Conservation (phyloP, 192 early-diverging fungal genomes). For the Backusella circina region DNA sequence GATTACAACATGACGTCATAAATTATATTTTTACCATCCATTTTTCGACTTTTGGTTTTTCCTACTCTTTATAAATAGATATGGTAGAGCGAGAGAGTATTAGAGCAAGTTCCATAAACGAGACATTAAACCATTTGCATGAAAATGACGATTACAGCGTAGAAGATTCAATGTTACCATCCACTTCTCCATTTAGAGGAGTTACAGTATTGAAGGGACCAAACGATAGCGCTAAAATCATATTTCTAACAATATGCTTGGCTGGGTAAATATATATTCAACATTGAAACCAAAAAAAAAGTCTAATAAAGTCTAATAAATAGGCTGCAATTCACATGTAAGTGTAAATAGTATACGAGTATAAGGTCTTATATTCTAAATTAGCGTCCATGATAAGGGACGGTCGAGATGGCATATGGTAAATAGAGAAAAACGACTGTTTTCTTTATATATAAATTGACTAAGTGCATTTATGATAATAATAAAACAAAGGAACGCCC, state of each 20-base stretch:
- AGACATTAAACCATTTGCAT: background rate
- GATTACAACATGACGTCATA: background rate
- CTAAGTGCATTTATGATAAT: too few relatives aligned
- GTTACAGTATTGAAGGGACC: slow-evolving; percentile 32
- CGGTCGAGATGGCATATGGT: slow-evolving; percentile 71
- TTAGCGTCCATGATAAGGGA: slow-evolving; percentile 44
- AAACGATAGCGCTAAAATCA: slow-evolving; percentile 39
- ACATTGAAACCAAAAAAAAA: background rate
- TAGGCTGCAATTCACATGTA: slow-evolving; percentile 68
- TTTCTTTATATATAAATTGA: too few relatives aligned
- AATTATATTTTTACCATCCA: background rate
- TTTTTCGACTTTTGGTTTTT: background rate
- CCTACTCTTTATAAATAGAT: background rate
- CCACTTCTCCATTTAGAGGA: background rate
- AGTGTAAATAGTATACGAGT: slow-evolving; percentile 12
- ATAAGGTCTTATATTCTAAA: background rate
- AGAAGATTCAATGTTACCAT: background rate
- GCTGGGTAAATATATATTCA: slow-evolving; percentile 40
- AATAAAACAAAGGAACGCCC: slow-evolving; percentile 59
- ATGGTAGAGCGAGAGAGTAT: background rate
- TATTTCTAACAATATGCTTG: slow-evolving; percentile 52
- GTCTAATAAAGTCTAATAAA: background rate
- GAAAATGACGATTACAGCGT: background rate
- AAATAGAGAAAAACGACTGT: background rate
- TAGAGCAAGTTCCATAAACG: background rate